Base-by-base conservation (phyloP, 2,329 filamentous ascomycete species). In the Apiospora koreana region DNA sequence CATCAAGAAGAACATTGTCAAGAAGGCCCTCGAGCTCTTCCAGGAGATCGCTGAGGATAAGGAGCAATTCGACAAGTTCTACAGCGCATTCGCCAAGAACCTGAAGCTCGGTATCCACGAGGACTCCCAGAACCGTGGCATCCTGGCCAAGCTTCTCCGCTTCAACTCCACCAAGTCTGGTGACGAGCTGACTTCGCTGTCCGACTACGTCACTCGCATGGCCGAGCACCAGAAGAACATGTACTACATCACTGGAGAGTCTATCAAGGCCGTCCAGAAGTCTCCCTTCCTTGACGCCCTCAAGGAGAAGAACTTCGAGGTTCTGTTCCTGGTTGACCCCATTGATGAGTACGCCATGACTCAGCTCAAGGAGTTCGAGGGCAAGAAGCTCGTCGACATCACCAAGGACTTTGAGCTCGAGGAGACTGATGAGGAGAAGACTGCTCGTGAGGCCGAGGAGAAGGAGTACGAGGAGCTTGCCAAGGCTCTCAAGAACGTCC, bases 1-100 rank as follows among this genome's bases (percentile, higher is more conserved):
- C 85, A 98, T 98, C 91, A 97, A 97, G 92, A 99, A 99, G 94
- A 99, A 99, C 92, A 97, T 99, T 76, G 95, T 99, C 90, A 99
- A 98, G 95, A 99, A 99, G 94, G 94, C 94, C 76, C 94, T 99
- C 76, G 96, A 99, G 90, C 94, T 99, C 84, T 99, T 99, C 93
- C 91, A 91, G 80, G 96, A 99, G 89, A 99, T 99, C 75, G 92
- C 96, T 71, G 96, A 99, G 90, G 96, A 99, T 87, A 97, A 97
- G 87, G 96, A 99, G 91, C 94, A 98, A 86, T 99, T 99, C 84
- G 96, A 99, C 92, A 99, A 99, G 92, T 99, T 99, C 92, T 99
- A 99, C 92, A 88, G 88, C 81, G 96, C 96, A 80, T 99, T 99
- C 91, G 93, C 92, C 91, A 99, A 99, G 94, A 99, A 99, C 93